Evolutionary conservation across 2,329 filamentous ascomycete species (phyloP).

Genomic region (Ceratocystis eucalypticola): DNA sequence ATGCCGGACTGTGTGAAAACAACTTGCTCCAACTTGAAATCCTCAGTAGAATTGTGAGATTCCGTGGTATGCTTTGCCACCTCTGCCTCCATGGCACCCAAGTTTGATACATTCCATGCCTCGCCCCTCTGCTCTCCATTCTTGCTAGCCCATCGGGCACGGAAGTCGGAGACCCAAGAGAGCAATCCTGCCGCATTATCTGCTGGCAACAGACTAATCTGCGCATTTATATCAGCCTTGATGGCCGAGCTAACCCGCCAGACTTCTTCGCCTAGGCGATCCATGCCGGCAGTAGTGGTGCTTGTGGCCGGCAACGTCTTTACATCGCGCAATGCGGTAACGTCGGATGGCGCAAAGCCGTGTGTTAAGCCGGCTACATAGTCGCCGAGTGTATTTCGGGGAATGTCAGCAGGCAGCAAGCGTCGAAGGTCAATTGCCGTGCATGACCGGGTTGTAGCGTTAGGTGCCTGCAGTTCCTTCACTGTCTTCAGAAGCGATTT

Average conservation of each 20-base stretch:
- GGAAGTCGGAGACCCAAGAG: slow-evolving; percentile 32
- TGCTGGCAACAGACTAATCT: slow-evolving; percentile 27
- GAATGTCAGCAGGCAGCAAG: slow-evolving; percentile 22
- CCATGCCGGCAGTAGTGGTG: background rate
- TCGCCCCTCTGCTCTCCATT: slow-evolving; percentile 31
- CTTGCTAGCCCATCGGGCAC: slow-evolving; percentile 29
- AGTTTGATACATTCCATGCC: slow-evolving; percentile 41
- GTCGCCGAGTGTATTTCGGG: slow-evolving; percentile 28
- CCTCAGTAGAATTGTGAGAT: background rate
- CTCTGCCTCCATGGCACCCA: slow-evolving; percentile 30
- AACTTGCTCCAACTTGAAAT: slow-evolving; percentile 31
- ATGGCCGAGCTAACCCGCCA: slow-evolving; percentile 32
- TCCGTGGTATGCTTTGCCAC: slow-evolving; percentile 20
- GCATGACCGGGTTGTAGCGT: background rate
- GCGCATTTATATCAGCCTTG: slow-evolving; percentile 27
- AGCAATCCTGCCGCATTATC: slow-evolving; percentile 35
- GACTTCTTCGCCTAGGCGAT: slow-evolving; percentile 21
- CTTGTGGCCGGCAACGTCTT: background rate
- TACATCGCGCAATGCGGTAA: slow-evolving; percentile 19
- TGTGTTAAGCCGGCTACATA: slow-evolving; percentile 30
- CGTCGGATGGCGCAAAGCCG: slow-evolving; percentile 22
- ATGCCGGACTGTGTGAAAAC: slow-evolving; percentile 39
- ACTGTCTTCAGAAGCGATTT: slow-evolving; percentile 23
- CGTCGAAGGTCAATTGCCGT: slow-evolving; percentile 36
- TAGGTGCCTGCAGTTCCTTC: background rate